Conservation (phyloP, 129 eudicot species). For the Ambrosia artemisiifolia region DNA sequence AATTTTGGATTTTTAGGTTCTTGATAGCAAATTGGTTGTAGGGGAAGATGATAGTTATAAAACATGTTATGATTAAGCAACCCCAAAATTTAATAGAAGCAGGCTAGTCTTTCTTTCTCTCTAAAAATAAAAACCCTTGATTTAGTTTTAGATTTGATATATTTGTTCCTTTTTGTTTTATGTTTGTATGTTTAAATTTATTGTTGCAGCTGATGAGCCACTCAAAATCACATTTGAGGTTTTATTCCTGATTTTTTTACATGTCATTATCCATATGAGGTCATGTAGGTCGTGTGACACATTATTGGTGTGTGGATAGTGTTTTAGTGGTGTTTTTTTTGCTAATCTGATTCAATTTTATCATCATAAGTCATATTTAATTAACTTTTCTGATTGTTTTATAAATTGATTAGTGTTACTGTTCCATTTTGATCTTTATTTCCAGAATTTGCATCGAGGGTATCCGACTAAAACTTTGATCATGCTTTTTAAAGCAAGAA, state of each 20-base stretch:
- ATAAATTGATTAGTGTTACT: too few species aligned
- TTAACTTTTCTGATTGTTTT: neutral
- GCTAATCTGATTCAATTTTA: too few species aligned
- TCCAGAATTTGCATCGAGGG: slow-evolving; percentile 83
- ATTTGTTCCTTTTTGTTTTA: too few species aligned
- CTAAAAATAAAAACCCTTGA: neutral
- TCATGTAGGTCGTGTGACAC: too few species aligned
- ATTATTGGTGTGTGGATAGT: neutral
- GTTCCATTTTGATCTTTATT: too few species aligned
- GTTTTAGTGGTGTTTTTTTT: too few species aligned
- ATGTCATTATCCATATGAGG: too few species aligned
- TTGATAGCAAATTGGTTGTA: slow-evolving; percentile 14
- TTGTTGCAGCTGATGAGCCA: slow-evolving; percentile 76
- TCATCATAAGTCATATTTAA: neutral
- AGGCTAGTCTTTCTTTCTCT: slow-evolving; percentile 39
- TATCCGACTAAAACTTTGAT: slow-evolving; percentile 52
- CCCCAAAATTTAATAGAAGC: slow-evolving; percentile 53
- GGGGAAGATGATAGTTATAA: slow-evolving; percentile 55
- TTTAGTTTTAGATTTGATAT: slow-evolving; percentile 10
- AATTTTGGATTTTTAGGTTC: neutral
- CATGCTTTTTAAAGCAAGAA: slow-evolving; percentile 95
- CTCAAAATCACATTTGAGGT: slow-evolving; percentile 73
- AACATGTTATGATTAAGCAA: slow-evolving; percentile 66
- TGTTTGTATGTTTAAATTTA: too few species aligned
- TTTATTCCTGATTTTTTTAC: slow-evolving; percentile 15